These are phyloP conservation scores for Ophiostoma pallidulum DNA, from an alignment of 2,329 filamentous ascomycete genomes.

Conservation along the genomic window DNA sequence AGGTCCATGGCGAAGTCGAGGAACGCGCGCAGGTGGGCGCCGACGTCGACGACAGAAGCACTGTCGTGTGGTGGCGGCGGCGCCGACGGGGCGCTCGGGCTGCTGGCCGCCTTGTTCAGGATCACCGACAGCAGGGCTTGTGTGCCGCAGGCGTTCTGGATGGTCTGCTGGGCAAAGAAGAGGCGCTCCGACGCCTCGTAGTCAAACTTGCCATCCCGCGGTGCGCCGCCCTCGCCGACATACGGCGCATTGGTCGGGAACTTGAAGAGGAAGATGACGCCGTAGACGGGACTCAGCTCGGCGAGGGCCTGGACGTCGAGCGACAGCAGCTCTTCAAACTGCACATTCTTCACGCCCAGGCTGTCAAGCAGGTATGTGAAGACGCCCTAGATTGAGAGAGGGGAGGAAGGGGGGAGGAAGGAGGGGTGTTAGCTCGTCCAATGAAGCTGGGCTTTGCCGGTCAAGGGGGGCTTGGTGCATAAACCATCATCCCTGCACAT, in stretches of 20 bases:
- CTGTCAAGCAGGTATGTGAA: constrained; percentile 92
- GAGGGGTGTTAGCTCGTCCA: too few relatives aligned
- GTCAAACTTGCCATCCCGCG: constrained; percentile 77
- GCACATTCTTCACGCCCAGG: constrained; percentile 84
- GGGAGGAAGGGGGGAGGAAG: too few relatives aligned
- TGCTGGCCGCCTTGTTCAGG: constrained; percentile 62
- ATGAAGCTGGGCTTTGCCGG: too few relatives aligned
- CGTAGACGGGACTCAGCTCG: constrained; percentile 70
- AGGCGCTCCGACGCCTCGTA: constrained; percentile 61
- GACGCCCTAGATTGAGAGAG: constrained; percentile 74
- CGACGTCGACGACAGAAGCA: constrained; percentile 55
- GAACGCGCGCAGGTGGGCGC: constrained; percentile 62
- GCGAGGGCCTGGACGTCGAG: constrained; percentile 69
- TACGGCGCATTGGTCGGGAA: constrained; percentile 65
- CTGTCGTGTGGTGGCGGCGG: constrained; percentile 14
- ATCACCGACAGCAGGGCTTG: constrained; percentile 89
- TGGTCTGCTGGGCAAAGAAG: constrained; percentile 95
- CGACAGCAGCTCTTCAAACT: constrained; percentile 92
- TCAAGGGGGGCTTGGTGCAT: too few relatives aligned
- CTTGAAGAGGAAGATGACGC: constrained; percentile 99
- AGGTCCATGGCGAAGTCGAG: constrained; percentile 82
- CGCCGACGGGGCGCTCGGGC: too few relatives aligned
- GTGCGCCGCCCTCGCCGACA: constrained; percentile 49
- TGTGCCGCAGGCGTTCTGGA: constrained; percentile 96
- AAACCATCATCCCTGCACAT: too few relatives aligned